These are phyloP conservation scores for Fusarium pseudocircinatum DNA, from an alignment of 2,329 filamentous ascomycete genomes.

Conservation along the genomic window DNA sequence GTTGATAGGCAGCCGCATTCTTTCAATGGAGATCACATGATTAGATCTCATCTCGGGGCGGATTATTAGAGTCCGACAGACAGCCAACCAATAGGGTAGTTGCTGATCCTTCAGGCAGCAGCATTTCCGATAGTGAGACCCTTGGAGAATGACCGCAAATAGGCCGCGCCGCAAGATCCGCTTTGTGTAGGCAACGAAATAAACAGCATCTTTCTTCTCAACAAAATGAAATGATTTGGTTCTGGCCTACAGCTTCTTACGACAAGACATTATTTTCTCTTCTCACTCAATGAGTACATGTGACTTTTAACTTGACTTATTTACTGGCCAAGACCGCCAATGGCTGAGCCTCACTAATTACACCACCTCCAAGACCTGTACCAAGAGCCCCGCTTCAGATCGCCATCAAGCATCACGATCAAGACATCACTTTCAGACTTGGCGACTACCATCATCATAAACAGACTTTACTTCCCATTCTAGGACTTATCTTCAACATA, in stretches of 20 bases:
- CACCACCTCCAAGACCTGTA: neutral
- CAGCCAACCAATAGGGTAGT: conserved; percentile 18
- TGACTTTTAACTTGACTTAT: neutral
- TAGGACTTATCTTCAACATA: neutral
- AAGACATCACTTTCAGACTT: conserved; percentile 20
- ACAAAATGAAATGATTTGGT: conserved; percentile 34
- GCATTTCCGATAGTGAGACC: conserved; percentile 34
- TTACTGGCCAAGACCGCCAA: conserved; percentile 5
- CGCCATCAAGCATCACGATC: conserved; percentile 19
- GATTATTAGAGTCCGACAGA: neutral
- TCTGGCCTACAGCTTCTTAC: neutral
- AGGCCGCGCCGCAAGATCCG: conserved; percentile 42
- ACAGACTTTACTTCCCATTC: neutral
- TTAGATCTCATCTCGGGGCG: neutral
- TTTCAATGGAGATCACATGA: conserved; percentile 2
- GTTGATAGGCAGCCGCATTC: conserved; percentile 27
- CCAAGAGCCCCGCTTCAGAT: conserved; percentile 30
- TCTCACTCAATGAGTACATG: neutral
- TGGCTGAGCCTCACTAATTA: conserved; percentile 29
- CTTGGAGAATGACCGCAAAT: conserved; percentile 40
- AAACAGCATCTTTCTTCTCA: conserved; percentile 28
- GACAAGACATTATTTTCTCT: neutral
- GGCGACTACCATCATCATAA: neutral
- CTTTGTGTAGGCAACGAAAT: conserved; percentile 46
- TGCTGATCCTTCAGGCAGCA: conserved; percentile 42